These are phyloP conservation scores for Quercus ilex DNA, from an alignment of 306 rosid genomes.

Conservation along the genomic window DNA sequence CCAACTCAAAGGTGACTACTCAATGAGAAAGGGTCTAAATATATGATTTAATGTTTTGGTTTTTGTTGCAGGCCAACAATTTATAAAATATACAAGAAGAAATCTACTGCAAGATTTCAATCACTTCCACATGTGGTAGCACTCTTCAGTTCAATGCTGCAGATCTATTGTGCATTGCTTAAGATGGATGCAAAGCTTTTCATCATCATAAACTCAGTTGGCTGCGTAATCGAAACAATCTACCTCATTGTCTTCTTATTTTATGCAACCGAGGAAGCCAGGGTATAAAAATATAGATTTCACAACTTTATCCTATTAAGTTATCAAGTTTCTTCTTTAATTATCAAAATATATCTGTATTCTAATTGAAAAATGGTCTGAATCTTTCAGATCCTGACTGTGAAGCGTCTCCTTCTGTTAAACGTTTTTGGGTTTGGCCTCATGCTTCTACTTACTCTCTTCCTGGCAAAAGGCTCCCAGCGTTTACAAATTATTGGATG, in stretches of 20 bases:
- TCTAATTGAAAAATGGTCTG: neutral
- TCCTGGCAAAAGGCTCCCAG: constrained; percentile 50
- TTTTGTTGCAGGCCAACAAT: constrained; percentile 69
- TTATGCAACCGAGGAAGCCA: constrained; percentile 57
- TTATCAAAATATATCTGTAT: neutral
- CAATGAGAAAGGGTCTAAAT: neutral
- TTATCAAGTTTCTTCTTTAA: neutral
- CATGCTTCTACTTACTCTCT: constrained; percentile 62
- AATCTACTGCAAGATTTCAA: constrained; percentile 76
- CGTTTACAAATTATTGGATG: constrained; percentile 73
- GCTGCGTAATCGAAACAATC: constrained; percentile 59
- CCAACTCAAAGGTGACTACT: neutral
- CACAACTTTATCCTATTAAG: neutral
- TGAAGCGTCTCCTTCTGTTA: constrained; percentile 52
- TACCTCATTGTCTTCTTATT: constrained; percentile 57
- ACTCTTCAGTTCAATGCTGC: constrained; percentile 78
- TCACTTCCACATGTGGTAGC: constrained; percentile 82
- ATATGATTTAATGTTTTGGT: neutral
- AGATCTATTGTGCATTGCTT: constrained; percentile 81
- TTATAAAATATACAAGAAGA: constrained; percentile 68
- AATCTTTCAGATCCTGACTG: constrained; percentile 49
- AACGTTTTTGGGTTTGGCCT: constrained; percentile 72
- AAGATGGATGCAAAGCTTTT: constrained; percentile 62
- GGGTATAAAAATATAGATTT: constrained; percentile 39
- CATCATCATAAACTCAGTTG: constrained; percentile 82